phyloP scores from a whole-genome alignment of 352 stramenopile species.

The Phytophthora multivora region DNA sequence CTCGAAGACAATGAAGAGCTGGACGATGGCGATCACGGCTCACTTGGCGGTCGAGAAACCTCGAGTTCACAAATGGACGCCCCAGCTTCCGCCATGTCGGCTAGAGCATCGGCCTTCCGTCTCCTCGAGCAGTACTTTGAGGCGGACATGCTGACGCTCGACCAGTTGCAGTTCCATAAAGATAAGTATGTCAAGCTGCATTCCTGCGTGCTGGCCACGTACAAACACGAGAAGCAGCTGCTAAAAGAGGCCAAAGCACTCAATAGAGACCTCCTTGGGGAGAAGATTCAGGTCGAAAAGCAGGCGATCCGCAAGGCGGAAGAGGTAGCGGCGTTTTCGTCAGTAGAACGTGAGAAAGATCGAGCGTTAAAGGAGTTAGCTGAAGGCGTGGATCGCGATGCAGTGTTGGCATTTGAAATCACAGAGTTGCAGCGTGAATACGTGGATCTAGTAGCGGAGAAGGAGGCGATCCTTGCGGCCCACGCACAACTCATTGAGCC shows the following conservation, averaged over 20 bases:
- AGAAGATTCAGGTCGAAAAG: conserved; percentile 90
- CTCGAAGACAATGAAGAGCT: conserved; percentile 8
- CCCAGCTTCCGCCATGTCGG: conserved; percentile 52
- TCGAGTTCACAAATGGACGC: conserved; percentile 6
- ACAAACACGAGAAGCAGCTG: conserved; percentile 83
- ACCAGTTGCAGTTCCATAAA: conserved; percentile 84
- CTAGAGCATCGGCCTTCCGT: conserved; percentile 70
- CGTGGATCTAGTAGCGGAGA: conserved; percentile 69
- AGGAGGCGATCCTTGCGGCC: conserved; percentile 76
- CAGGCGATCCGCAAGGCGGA: conserved; percentile 85
- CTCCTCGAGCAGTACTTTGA: conserved; percentile 87
- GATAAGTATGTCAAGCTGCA: conserved; percentile 79
- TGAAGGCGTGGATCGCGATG: conserved; percentile 79
- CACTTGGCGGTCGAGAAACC: conserved; percentile 9
- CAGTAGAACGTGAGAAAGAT: conserved; percentile 83
- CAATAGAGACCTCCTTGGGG: conserved; percentile 81
- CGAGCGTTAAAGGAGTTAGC: conserved; percentile 76
- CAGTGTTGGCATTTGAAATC: conserved; percentile 87
- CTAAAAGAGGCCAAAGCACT: conserved; percentile 84
- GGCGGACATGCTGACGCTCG: conserved; percentile 80
- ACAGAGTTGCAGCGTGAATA: conserved; percentile 86
- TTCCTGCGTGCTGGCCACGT: conserved; percentile 72
- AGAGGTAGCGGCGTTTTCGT: conserved; percentile 72
- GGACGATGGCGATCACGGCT: conserved; percentile 11
- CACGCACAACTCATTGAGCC: conserved; percentile 87